phyloP scores from a whole-genome alignment of 768 basidiomycete genomes.

The Rickenella mellea region DNA sequence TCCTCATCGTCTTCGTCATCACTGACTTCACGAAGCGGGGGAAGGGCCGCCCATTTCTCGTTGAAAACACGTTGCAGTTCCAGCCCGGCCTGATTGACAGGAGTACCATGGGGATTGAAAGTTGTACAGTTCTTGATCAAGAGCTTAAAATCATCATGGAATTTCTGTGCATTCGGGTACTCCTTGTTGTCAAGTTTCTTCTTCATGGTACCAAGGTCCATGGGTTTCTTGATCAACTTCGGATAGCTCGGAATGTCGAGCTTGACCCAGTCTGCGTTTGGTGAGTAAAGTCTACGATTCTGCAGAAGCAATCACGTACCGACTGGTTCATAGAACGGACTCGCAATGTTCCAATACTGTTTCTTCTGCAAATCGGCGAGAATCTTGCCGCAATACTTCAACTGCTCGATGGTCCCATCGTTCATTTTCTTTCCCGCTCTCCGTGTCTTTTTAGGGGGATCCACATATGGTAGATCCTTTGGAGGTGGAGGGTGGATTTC shows the following conservation, averaged over 20 bases:
- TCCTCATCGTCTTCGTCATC: slow-evolving; percentile 53
- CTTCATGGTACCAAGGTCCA: slow-evolving; percentile 89
- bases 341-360: slow-evolving; percentile 61
- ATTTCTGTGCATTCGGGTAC: slow-evolving; percentile 70
- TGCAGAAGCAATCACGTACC: slow-evolving; percentile 43
- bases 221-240: slow-evolving; percentile 85
- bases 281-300: slow-evolving; percentile 4
- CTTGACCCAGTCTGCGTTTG: slow-evolving; percentile 55
- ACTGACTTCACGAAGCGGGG: slow-evolving; percentile 37
- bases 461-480: slow-evolving; percentile 81
- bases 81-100: slow-evolving; percentile 78
- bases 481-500: slow-evolving; percentile 95
- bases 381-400: slow-evolving; percentile 73
- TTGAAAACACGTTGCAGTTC: slow-evolving; percentile 84
- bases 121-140: slow-evolving; percentile 91
- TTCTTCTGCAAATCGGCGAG: slow-evolving; percentile 71
- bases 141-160: slow-evolving; percentile 85
- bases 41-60: slow-evolving; percentile 81
- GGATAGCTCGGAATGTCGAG: slow-evolving; percentile 79
- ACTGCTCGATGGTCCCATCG: slow-evolving; percentile 70
- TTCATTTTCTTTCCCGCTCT: slow-evolving; percentile 51
- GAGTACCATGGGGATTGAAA: slow-evolving; percentile 85
- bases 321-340: slow-evolving; percentile 90
- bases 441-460: slow-evolving; percentile 60
- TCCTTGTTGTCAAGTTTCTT: slow-evolving; percentile 71